These are phyloP conservation scores for Diaporthe citrichinensis DNA, from an alignment of 2,329 filamentous ascomycete species.

Conservation along the genomic window DNA sequence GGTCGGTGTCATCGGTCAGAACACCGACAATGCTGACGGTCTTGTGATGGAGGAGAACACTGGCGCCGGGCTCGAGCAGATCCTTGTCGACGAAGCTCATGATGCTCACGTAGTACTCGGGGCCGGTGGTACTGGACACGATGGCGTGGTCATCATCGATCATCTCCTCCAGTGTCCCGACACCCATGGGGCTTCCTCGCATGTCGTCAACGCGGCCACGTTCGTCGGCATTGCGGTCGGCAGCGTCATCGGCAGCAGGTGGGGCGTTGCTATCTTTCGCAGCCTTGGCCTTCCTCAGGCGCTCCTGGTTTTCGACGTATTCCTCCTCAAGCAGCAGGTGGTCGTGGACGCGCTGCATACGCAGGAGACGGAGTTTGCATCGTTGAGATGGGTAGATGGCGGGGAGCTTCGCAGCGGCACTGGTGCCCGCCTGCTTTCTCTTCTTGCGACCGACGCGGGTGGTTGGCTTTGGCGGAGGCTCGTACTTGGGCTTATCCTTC, in stretches of 20 bases:
- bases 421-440: slow-evolving; percentile 94
- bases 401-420: slow-evolving; percentile 94
- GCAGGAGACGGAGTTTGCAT: slow-evolving; percentile 96
- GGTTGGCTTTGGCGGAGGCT: slow-evolving; percentile 95
- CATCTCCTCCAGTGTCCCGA: slow-evolving; percentile 97
- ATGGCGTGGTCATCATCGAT: slow-evolving; percentile 99
- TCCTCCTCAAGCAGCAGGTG: slow-evolving; percentile 97
- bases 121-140: slow-evolving; percentile 95
- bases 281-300: slow-evolving; percentile 90
- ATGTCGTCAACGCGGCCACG: slow-evolving; percentile 96
- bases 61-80: slow-evolving; percentile 94
- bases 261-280: slow-evolving; percentile 78
- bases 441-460: slow-evolving; percentile 98
- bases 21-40: slow-evolving; percentile 98
- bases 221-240: slow-evolving; percentile 93
- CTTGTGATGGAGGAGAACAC: slow-evolving; percentile 96
- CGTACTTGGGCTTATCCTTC: slow-evolving; percentile 99
- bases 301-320: slow-evolving; percentile 99
- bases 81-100: slow-evolving; percentile 99
- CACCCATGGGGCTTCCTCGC: slow-evolving; percentile 98
- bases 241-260: slow-evolving; percentile 78
- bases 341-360: slow-evolving; percentile 99
- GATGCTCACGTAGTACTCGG: slow-evolving; percentile 99
- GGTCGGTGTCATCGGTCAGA: slow-evolving; percentile 95
- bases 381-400: slow-evolving; percentile 94